Base-by-base conservation (phyloP, 345 rosid genomes). In the Microcos paniculata region DNA sequence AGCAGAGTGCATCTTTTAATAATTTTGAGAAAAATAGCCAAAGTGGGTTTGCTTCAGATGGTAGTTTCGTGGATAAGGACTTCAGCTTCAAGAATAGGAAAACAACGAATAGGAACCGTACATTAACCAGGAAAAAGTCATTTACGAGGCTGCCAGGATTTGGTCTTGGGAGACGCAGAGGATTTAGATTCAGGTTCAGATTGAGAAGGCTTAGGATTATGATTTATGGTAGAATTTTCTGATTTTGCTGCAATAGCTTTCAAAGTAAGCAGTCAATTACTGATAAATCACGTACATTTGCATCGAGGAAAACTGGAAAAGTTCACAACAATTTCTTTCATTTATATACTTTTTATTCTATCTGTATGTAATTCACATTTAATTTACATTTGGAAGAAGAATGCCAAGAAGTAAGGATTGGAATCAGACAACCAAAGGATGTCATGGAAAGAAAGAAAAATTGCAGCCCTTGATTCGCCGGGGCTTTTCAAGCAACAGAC, bases 71-170 rank as follows among this genome's bases (percentile, higher is more conserved):
- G 68, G 75, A 56, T 8, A 74, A 53, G 40, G 73, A 73, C 5
- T 62, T 49, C 11, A 53, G 48, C 45, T 42, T 28, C 64, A 73
- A 65, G 62, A 67, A 19, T 40, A 64, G 6, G 33, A 73, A 31
- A 42, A 18, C 13, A 40, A 70, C 31, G 53, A 43, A 9, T 18
- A 53, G 43, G 11, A 72, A 26, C 7, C 67, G 55, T 7, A 82
- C 45, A 58, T 77, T 90, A 84, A 80, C 57, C 51, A 79, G 88
- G 76, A 88, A 85, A 76, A 84, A 57, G 74, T 78, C 90, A 13
- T 85, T 80, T 45, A 79, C 86, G 78, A 81, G 73, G 59, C 76
- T 90, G 71, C 94, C 90, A 4, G 83, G 87, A n/a, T 78, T 78
- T 56, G 62, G 82, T 23, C 59, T 74, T 1, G 79, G 82, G 83